A percentile compares a stretch with the other conserved stretches of the same genome.
phyloP scores from a whole-genome alignment of 2,329 filamentous ascomycete species.

The Epichloe gansuensis region DNA sequence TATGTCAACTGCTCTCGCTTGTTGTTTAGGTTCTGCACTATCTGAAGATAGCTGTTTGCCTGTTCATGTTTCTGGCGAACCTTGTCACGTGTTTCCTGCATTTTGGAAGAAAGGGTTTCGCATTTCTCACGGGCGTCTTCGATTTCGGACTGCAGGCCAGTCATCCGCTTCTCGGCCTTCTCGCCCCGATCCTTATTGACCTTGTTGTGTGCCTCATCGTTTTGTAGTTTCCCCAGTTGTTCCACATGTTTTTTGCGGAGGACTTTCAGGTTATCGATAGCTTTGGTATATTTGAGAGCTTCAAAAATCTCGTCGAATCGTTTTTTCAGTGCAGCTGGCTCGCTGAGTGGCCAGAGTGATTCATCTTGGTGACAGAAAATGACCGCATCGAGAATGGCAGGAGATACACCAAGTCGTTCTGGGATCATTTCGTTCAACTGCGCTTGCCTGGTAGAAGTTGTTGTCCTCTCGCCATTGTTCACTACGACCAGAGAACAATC shows the following conservation, averaged over 20 bases:
- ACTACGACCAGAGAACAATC: slow-evolving; percentile 66
- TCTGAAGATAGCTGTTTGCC: slow-evolving; percentile 58
- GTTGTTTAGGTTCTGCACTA: slow-evolving; percentile 61
- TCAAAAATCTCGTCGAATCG: slow-evolving; percentile 97
- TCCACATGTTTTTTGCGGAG: slow-evolving; percentile 73
- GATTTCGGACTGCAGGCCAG: slow-evolving; percentile 53
- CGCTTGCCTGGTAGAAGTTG: slow-evolving; percentile 65
- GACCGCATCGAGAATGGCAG: slow-evolving; percentile 81
- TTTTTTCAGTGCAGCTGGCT: slow-evolving; percentile 75
- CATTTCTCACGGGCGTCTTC: slow-evolving; percentile 46
- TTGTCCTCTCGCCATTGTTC: slow-evolving; percentile 66
- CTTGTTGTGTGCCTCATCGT: slow-evolving; percentile 66
- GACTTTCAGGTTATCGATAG: slow-evolving; percentile 85
- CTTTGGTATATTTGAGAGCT: slow-evolving; percentile 91
- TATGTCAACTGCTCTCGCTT: slow-evolving; percentile 64
- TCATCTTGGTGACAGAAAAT: slow-evolving; percentile 99
- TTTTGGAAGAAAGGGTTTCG: slow-evolving; percentile 44
- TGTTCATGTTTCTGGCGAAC: slow-evolving; percentile 57
- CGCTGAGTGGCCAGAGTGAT: slow-evolving; percentile 90
- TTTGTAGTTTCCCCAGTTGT: slow-evolving; percentile 58
- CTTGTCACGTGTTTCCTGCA: slow-evolving; percentile 43
- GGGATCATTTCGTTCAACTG: slow-evolving; percentile 79
- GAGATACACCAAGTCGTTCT: slow-evolving; percentile 75
- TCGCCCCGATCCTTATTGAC: slow-evolving; percentile 75
- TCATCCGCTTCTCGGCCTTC: slow-evolving; percentile 51